Evolutionary conservation across 1,284 basidiomycete species (phyloP).

Genomic region (Tetrapyrgos nigripes): DNA sequence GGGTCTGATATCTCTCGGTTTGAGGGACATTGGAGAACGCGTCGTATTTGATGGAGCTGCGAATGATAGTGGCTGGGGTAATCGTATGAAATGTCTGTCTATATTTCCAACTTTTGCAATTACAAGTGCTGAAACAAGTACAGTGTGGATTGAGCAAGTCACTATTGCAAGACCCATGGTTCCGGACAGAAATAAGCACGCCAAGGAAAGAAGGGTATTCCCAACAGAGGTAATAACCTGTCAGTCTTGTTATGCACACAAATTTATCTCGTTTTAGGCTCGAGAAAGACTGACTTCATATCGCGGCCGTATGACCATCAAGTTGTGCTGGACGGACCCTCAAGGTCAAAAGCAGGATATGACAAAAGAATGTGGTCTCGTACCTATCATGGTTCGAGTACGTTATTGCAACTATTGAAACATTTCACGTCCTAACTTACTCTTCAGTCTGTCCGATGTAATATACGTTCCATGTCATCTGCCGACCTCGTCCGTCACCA

Average conservation of each 20-base stretch:
- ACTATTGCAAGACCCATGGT: slow-evolving; percentile 89
- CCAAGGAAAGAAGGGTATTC: slow-evolving; percentile 82
- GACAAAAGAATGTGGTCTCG: slow-evolving; percentile 87
- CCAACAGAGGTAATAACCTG: slow-evolving; percentile 79
- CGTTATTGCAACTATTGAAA: slow-evolving; percentile 37
- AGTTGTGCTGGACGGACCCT: slow-evolving; percentile 86
- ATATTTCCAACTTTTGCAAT: background rate
- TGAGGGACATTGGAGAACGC: slow-evolving; percentile 88
- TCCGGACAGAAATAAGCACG: slow-evolving; percentile 81
- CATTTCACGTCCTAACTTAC: background rate
- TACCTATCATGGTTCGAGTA: slow-evolving; percentile 97
- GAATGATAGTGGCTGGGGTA: slow-evolving; percentile 73
- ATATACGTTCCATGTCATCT: slow-evolving; percentile 86
- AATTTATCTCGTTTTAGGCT: slow-evolving; percentile 56
- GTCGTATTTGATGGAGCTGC: slow-evolving; percentile 87
- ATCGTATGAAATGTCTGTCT: slow-evolving; percentile 81
- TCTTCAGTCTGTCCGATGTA: slow-evolving; percentile 89
- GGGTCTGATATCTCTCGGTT: slow-evolving; percentile 82
- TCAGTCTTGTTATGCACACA: background rate
- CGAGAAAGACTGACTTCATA: slow-evolving; percentile 94
- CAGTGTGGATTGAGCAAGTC: slow-evolving; percentile 92
- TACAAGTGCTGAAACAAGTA: background rate
- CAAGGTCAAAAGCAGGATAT: slow-evolving; percentile 78
- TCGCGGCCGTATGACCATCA: slow-evolving; percentile 90
- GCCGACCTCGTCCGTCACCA: slow-evolving; percentile 88